A percentile compares a stretch with the other conserved stretches of the same genome.
Evolutionary conservation across 2,329 filamentous ascomycete genomes (phyloP).

Genomic region (Pseudodiploospora longispora): DNA sequence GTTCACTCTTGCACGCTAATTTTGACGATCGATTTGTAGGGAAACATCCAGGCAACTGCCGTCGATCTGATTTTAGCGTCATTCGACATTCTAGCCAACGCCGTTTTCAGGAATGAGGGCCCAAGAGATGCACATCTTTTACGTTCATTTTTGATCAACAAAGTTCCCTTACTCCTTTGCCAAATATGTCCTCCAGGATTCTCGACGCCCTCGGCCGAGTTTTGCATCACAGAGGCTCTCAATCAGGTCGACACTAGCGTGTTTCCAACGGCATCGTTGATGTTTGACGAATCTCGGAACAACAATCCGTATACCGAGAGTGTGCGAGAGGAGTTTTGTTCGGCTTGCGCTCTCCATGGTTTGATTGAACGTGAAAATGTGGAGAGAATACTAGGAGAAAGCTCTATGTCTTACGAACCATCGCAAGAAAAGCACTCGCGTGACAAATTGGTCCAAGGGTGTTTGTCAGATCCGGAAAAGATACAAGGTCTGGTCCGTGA

Average conservation of each 20-base stretch:
- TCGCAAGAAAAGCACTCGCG: conserved; percentile 68
- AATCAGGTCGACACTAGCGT: conserved; percentile 74
- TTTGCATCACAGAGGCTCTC: conserved; percentile 62
- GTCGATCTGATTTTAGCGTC: conserved; percentile 80
- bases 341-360: conserved; percentile 80
- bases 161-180: conserved; percentile 46
- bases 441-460: conserved; percentile 70
- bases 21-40: conserved; percentile 35
- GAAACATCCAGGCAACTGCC: conserved; percentile 67
- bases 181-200: conserved; percentile 56
- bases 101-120: conserved; percentile 59
- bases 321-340: conserved; percentile 68
- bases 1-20: not conserved
- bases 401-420: conserved; percentile 71
- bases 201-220: conserved; percentile 66
- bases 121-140: conserved; percentile 60
- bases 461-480: conserved; percentile 65
- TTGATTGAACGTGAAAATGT: conserved; percentile 74
- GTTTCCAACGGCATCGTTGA: conserved; percentile 52
- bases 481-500: conserved; percentile 71
- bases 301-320: conserved; percentile 51
- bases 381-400: conserved; percentile 72
- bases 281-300: conserved; percentile 52
- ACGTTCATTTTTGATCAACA: conserved; percentile 76
- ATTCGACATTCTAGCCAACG: conserved; percentile 84